phyloP scores from a whole-genome alignment of 1,284 basidiomycete species.

The Ustilago loliicola region DNA sequence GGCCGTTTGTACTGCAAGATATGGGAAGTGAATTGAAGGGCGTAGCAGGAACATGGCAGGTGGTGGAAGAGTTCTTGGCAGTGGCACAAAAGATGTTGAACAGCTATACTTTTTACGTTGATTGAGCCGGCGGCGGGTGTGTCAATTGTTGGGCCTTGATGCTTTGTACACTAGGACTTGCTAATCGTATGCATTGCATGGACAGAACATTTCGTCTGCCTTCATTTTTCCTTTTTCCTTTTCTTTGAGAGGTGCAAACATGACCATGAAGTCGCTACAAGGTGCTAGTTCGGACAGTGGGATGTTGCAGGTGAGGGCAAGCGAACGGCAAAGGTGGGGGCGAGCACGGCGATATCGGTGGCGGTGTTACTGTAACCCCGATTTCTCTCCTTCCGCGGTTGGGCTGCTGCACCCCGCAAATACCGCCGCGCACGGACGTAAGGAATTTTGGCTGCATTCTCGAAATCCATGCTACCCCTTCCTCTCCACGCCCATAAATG shows the following conservation, averaged over 20 bases:
- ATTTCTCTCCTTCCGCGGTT: not conserved
- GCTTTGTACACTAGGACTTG: not conserved
- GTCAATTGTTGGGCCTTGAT: too few species aligned
- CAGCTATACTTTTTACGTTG: conserved; percentile 40
- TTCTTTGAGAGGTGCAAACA: too few species aligned
- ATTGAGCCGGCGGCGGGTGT: too few species aligned
- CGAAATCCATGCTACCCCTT: too few species aligned
- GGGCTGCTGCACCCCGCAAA: too few species aligned
- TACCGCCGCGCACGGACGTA: too few species aligned
- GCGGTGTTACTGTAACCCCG: not conserved
- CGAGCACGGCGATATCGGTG: not conserved
- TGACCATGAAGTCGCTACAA: too few species aligned
- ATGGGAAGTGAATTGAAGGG: conserved; percentile 46
- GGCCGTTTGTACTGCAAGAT: conserved; percentile 51
- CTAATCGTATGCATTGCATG: not conserved
- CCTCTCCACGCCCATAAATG: too few species aligned
- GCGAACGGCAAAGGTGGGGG: not conserved
- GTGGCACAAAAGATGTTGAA: conserved; percentile 40
- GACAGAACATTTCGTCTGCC: not conserved
- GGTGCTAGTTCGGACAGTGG: not conserved
- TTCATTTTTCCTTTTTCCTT: not conserved
- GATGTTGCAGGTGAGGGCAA: not conserved
- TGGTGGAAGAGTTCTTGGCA: conserved; percentile 40
- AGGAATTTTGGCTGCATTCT: too few species aligned
- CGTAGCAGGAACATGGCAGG: conserved; percentile 38